These are phyloP conservation scores for Aspergillus persii DNA, from an alignment of 2,329 filamentous ascomycete genomes.

Conservation along the genomic window DNA sequence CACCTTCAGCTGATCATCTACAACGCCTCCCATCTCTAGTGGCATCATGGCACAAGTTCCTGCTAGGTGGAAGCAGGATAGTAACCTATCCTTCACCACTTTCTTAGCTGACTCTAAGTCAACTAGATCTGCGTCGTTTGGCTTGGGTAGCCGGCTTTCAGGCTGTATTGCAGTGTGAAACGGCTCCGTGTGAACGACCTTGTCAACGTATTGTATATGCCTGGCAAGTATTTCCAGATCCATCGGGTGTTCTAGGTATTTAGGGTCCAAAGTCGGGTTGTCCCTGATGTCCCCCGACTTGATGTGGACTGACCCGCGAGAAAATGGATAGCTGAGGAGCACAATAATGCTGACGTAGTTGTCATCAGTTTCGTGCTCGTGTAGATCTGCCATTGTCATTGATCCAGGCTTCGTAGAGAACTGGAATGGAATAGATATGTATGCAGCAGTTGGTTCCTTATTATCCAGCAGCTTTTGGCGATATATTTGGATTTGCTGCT, in stretches of 20 bases:
- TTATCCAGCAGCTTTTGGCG: too few relatives aligned
- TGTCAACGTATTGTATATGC: slow-evolving; percentile 4
- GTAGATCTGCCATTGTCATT: too few relatives aligned
- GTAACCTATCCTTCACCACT: slow-evolving; percentile 2
- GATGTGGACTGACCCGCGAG: neutral
- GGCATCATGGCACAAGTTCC: slow-evolving; percentile 31
- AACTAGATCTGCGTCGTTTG: neutral
- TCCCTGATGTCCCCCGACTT: neutral
- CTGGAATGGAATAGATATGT: too few relatives aligned
- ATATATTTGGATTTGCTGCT: too few relatives aligned
- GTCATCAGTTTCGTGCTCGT: too few relatives aligned
- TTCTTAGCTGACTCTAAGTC: slow-evolving; percentile 16
- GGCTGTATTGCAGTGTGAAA: neutral
- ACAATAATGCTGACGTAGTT: neutral
- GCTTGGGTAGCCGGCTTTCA: neutral
- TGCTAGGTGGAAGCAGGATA: slow-evolving; percentile 12
- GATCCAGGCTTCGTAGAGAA: too few relatives aligned
- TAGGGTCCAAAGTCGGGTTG: slow-evolving; percentile 2
- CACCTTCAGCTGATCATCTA: slow-evolving; percentile 28
- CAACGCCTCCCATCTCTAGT: slow-evolving; percentile 29
- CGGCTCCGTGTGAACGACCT: slow-evolving; percentile 1
- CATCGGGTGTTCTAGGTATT: slow-evolving; percentile 7
- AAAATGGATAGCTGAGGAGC: neutral
- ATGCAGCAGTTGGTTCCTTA: too few relatives aligned
- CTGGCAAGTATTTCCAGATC: slow-evolving; percentile 15